Evolutionary conservation across 192 early-diverging fungal genomes (phyloP).

Genomic region (Phlyctochytrium bullatum): DNA sequence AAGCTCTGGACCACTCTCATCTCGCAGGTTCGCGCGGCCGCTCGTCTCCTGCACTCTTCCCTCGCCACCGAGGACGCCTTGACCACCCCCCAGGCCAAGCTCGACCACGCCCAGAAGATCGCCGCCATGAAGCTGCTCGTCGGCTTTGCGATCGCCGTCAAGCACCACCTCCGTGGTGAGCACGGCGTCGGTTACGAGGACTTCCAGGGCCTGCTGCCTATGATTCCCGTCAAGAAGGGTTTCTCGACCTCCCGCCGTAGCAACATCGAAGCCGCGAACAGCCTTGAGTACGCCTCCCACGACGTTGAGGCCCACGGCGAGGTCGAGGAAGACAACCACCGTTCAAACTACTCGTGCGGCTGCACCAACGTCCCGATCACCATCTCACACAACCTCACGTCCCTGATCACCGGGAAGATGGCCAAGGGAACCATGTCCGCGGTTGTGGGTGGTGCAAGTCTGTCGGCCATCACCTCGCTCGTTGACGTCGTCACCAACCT

Average conservation of each 20-base stretch:
- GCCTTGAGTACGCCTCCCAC: background rate
- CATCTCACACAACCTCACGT: background rate
- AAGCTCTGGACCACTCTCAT: constrained; percentile 15
- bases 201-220: constrained; percentile 49
- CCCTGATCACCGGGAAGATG: constrained; percentile 5
- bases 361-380: constrained; percentile 14
- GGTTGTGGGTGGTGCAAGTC: constrained; percentile 1
- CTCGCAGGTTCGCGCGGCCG: background rate
- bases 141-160: constrained; percentile 70
- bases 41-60: background rate
- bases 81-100: background rate
- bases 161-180: constrained; percentile 68
- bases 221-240: constrained; percentile 13
- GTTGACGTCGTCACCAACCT: constrained; percentile 35
- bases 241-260: background rate
- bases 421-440: constrained; percentile 4
- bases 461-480: background rate
- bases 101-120: constrained; percentile 43
- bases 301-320: background rate
- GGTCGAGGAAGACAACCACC: background rate
- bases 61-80: background rate
- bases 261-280: background rate
- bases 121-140: constrained; percentile 65
- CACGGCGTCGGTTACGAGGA: constrained; percentile 60
- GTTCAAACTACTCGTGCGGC: constrained; percentile 14